Conservation (phyloP, 169 alveolate genomes). For the Prorocentrum cordatum region DNA sequence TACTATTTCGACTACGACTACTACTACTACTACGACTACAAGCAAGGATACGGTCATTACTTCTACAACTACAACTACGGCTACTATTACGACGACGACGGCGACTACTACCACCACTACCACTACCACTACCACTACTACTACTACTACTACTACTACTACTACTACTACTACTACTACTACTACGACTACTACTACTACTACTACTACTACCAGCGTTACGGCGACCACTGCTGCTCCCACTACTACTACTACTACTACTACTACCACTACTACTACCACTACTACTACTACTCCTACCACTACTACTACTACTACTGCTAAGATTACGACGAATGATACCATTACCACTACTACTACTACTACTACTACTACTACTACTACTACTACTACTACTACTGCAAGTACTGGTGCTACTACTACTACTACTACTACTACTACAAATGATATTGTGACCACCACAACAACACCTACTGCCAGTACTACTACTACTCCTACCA, state of each 20-base stretch:
- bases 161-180: neutral
- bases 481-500: neutral
- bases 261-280: neutral
- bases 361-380: neutral
- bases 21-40: neutral
- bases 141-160: neutral
- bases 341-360: neutral
- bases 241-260: neutral
- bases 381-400: neutral
- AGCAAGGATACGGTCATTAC: neutral
- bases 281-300: neutral
- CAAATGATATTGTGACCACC: neutral
- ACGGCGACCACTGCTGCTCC: neutral
- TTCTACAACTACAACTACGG: neutral
- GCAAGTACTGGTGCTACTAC: neutral
- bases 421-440: neutral
- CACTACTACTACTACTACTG: neutral
- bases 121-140: neutral
- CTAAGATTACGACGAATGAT: neutral
- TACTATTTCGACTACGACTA: neutral
- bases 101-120: neutral
- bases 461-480: neutral
- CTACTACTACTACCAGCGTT: neutral
- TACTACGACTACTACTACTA: neutral
- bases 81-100: neutral